phyloP scores from a whole-genome alignment of 345 rosid species.

The Populus pruinosa region DNA sequence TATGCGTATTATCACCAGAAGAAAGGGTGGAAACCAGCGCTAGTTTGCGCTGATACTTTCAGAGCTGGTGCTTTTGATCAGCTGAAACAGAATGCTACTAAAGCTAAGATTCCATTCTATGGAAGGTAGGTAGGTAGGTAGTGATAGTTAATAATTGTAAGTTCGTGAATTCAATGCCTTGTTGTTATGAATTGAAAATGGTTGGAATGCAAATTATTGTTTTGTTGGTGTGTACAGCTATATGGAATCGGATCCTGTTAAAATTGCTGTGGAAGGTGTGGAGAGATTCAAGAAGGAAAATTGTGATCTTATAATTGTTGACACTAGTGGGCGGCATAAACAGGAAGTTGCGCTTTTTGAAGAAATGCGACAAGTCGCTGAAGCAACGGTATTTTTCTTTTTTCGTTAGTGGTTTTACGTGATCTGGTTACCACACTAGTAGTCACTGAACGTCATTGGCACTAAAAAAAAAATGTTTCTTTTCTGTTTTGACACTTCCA shows the following conservation, averaged over 20 bases:
- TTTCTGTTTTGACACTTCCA: slow-evolving; percentile 28
- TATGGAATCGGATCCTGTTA: slow-evolving; percentile 91
- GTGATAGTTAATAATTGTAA: too few relatives aligned
- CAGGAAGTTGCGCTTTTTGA: slow-evolving; percentile 97
- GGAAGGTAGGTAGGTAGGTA: slow-evolving; percentile 50
- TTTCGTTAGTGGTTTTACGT: background rate
- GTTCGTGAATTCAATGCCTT: too few relatives aligned
- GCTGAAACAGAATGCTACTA: slow-evolving; percentile 83
- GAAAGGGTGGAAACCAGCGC: slow-evolving; percentile 81
- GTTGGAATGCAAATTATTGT: background rate
- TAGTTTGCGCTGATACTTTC: slow-evolving; percentile 90
- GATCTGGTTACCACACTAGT: background rate
- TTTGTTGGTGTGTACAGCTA: slow-evolving; percentile 44
- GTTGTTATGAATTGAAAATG: background rate
- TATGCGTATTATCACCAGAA: slow-evolving; percentile 86
- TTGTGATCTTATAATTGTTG: slow-evolving; percentile 89
- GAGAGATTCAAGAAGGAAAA: slow-evolving; percentile 88
- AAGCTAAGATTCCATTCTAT: slow-evolving; percentile 79
- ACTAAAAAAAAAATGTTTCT: background rate
- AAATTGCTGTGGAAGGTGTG: slow-evolving; percentile 85
- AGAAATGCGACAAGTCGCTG: slow-evolving; percentile 98
- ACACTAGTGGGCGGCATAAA: slow-evolving; percentile 94
- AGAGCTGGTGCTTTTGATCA: slow-evolving; percentile 94
- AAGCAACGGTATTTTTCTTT: slow-evolving; percentile 63
- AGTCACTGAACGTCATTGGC: background rate